Evolutionary conservation across 2,329 filamentous ascomycete genomes (phyloP), one percentile per base, ranked within the genome.

Genomic region (Colletotrichum destructivum): DNA sequence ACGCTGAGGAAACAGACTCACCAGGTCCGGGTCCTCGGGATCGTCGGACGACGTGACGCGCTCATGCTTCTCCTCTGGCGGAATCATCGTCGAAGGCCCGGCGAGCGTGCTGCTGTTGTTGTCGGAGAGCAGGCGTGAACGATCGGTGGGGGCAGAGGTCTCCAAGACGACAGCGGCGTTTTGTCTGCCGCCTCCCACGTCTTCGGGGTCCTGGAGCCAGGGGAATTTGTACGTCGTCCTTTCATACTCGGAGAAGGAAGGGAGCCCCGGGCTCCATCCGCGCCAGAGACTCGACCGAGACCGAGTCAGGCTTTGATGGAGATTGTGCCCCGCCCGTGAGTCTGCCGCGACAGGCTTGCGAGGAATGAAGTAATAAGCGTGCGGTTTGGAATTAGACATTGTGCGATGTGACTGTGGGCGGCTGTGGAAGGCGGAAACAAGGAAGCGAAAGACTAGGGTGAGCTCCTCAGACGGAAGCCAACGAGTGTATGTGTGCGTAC

Each of bases 221-320:
- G 78, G 77, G 13, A 77, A 80, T 26, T 79, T 75, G 38, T 78
- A 65, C 2, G 78, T 65, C 2, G 79, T 79, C 21, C 66, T 77
- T 23, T 80, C 79, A 21, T 80, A 80, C 56, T 74, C 76, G 9
- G 63, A 69, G n/a, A 77, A 62, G 13, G 72, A 69, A 51, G 72
- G 61, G 1, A 74, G 73, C 6, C 76, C 66, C 0, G 78, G 75
- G 31, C 75, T 79, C 78, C 78, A 80, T 9, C 75, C 71, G 13
- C 79, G 68, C 79, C 79, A 79, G 5, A 79, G 51, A 2, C 77
- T 79, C 1, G 78, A 79, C 49, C 67, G 73, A 3, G 79, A 80
- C 21, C 67, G 40, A 2, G 62, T 66, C 11, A 74, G 65, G 18
- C 55, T 51, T 12, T 62, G 60, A n/a, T 59, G 59, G 52, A 73